These are phyloP conservation scores for Umbellularia californica DNA, from an alignment of 164 flowering plant genomes.

Conservation along the genomic window DNA sequence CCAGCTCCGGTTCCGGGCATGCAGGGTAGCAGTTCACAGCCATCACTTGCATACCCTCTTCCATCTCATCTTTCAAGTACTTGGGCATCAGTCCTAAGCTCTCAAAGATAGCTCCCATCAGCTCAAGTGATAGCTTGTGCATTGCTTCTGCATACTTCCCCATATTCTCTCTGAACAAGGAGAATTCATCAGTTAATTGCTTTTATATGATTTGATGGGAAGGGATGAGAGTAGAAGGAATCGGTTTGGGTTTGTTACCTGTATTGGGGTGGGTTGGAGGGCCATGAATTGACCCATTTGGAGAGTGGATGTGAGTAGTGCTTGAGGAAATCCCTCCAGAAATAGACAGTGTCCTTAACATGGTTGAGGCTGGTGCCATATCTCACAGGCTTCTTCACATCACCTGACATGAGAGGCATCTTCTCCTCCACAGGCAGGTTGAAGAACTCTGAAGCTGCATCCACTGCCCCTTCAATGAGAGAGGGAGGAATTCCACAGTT, in stretches of 20 bases:
- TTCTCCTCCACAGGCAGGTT: slow-evolving; percentile 41
- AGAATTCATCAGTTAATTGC: too few relatives aligned
- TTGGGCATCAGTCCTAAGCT: slow-evolving; percentile 32
- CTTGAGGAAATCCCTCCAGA: slow-evolving; percentile 52
- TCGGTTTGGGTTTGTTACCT: too few relatives aligned
- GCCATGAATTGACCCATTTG: slow-evolving; percentile 42
- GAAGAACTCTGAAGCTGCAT: slow-evolving; percentile 35
- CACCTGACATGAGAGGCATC: slow-evolving; percentile 24
- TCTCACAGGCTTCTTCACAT: slow-evolving; percentile 36
- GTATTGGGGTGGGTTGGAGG: slow-evolving; percentile 35
- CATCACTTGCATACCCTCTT: slow-evolving; percentile 7
- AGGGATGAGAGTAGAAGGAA: too few relatives aligned
- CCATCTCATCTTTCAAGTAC: slow-evolving; percentile 4
- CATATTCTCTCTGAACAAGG: slow-evolving; percentile 35
- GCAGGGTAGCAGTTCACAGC: slow-evolving; percentile 13
- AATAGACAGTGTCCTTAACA: slow-evolving; percentile 22
- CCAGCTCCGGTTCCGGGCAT: slow-evolving; percentile 10
- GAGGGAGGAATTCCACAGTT: slow-evolving; percentile 34
- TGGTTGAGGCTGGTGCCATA: slow-evolving; percentile 44
- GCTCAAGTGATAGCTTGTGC: slow-evolving; percentile 22
- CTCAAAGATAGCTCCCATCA: slow-evolving; percentile 30
- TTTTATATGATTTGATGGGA: too few relatives aligned
- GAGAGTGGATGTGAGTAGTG: slow-evolving; percentile 40
- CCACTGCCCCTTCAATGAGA: slow-evolving; percentile 24
- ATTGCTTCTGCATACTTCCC: slow-evolving; percentile 36